Conservation (phyloP, 371 early-diverging fungal genomes). For the Apophysomyces sp. region DNA sequence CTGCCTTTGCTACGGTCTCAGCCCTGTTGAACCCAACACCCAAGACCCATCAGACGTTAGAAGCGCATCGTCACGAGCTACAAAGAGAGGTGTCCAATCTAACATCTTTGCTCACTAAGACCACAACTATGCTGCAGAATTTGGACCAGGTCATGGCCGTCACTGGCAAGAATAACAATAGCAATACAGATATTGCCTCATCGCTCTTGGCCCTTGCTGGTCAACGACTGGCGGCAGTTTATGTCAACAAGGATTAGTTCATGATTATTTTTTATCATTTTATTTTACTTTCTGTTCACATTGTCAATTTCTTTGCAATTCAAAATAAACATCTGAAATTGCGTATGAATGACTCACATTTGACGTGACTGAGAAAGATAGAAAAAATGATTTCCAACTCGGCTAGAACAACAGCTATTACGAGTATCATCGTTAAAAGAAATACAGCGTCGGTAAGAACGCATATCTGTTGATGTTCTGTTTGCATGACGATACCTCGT, state of each 20-base stretch:
- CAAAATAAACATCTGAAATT: background rate
- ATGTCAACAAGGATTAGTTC: background rate
- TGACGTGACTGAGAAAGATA: too few relatives aligned
- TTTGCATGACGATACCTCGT: too few relatives aligned
- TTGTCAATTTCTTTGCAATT: too few relatives aligned
- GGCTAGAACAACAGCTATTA: too few relatives aligned
- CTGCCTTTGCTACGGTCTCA: conserved; percentile 30
- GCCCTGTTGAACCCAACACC: conserved; percentile 29
- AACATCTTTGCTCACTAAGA: conserved; percentile 55
- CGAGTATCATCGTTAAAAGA: too few relatives aligned
- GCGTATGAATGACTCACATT: background rate
- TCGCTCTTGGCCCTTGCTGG: conserved; percentile 10
- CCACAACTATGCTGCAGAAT: conserved; percentile 60
- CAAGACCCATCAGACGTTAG: conserved; percentile 45
- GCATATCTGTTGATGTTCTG: too few relatives aligned
- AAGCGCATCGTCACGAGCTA: conserved; percentile 63
- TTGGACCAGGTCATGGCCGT: conserved; percentile 56
- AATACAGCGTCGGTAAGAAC: too few relatives aligned
- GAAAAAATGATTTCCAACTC: too few relatives aligned
- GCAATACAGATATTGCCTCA: conserved; percentile 14
- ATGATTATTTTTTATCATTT: background rate
- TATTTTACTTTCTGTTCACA: background rate
- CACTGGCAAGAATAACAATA: conserved; percentile 12
- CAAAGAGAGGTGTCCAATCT: conserved; percentile 62
- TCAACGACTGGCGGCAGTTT: background rate